Percentiles rank a stretch among this genome's conserved stretches.
Conservation (phyloP, 768 basidiomycete species). For the Mycena maculata region DNA sequence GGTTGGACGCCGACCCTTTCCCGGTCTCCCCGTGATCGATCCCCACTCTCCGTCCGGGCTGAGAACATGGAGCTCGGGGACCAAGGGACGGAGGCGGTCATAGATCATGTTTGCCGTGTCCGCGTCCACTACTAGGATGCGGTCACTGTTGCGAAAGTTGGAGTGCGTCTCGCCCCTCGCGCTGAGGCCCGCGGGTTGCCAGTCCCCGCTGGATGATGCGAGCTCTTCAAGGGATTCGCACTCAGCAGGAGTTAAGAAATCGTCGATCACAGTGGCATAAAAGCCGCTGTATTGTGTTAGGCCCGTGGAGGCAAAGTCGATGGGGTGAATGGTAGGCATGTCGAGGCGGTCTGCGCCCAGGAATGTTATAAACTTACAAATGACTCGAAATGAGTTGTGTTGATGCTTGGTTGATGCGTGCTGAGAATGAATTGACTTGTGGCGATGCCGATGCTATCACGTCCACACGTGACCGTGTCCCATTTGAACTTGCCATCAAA, state of each 20-base stretch:
- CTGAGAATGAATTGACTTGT: background rate
- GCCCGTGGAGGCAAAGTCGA: slow-evolving; percentile 54
- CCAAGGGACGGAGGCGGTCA: slow-evolving; percentile 49
- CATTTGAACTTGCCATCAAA: background rate
- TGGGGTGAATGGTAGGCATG: slow-evolving; percentile 26
- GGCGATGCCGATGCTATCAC: background rate
- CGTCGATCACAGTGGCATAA: slow-evolving; percentile 58
- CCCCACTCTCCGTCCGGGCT: slow-evolving; percentile 47
- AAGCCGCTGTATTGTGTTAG: slow-evolving; percentile 48
- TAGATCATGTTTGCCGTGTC: slow-evolving; percentile 49
- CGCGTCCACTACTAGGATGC: slow-evolving; percentile 52
- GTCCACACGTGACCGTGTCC: background rate
- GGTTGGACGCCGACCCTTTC: slow-evolving; percentile 41
- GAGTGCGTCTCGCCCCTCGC: slow-evolving; percentile 43
- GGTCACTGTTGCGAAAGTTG: slow-evolving; percentile 54
- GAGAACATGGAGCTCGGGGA: slow-evolving; percentile 52
- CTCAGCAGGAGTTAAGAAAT: slow-evolving; percentile 54
- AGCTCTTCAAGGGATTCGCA: slow-evolving; percentile 52
- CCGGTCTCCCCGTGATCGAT: slow-evolving; percentile 42
- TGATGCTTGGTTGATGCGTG: too few species aligned
- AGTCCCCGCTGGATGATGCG: slow-evolving; percentile 49
- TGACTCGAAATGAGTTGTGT: background rate
- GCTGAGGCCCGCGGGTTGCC: slow-evolving; percentile 52
- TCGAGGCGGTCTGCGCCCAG: background rate
- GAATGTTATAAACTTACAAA: background rate